phyloP scores from a whole-genome alignment of 2,329 filamentous ascomycete genomes.

The Penicillium olsonii region DNA sequence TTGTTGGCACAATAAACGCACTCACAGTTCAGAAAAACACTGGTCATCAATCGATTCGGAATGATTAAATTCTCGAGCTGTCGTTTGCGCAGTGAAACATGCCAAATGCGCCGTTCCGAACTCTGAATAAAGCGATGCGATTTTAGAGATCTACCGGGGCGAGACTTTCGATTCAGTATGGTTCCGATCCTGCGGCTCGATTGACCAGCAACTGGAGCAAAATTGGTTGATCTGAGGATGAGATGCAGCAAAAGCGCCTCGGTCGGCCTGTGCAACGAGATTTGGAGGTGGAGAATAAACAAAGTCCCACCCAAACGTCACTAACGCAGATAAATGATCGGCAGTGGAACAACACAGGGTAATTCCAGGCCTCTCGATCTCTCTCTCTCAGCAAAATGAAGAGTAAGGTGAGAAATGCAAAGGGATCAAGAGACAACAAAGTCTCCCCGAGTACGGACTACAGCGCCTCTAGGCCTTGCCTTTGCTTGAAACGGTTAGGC shows the following conservation, averaged over 20 bases:
- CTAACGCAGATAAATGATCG: not conserved
- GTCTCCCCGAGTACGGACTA: slow-evolving; percentile 2
- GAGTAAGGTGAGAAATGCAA: not conserved
- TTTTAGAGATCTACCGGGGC: not conserved
- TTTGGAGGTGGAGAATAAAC: slow-evolving; percentile 24
- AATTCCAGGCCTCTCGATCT: not conserved
- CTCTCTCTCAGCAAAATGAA: not conserved
- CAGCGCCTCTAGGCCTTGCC: not conserved
- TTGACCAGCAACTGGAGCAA: not conserved
- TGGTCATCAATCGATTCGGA: slow-evolving; percentile 9
- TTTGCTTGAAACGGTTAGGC: slow-evolving; percentile 4
- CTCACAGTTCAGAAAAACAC: slow-evolving; percentile 12
- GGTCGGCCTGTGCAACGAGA: slow-evolving; percentile 27
- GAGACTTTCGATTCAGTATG: not conserved
- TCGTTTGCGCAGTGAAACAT: slow-evolving; percentile 12
- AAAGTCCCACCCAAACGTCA: slow-evolving; percentile 20
- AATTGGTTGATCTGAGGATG: slow-evolving; percentile 1
- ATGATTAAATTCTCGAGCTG: slow-evolving; percentile 5
- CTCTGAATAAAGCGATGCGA: slow-evolving; percentile 1
- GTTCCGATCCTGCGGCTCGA: not conserved
- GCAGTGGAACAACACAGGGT: slow-evolving; percentile 2
- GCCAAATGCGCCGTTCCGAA: slow-evolving; percentile 4
- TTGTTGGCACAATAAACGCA: not conserved
- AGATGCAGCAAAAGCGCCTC: slow-evolving; percentile 1
- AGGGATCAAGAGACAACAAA: too few species aligned